Base-by-base conservation (phyloP, 2,329 filamentous ascomycete genomes). In the Aspergillus sp. region DNA sequence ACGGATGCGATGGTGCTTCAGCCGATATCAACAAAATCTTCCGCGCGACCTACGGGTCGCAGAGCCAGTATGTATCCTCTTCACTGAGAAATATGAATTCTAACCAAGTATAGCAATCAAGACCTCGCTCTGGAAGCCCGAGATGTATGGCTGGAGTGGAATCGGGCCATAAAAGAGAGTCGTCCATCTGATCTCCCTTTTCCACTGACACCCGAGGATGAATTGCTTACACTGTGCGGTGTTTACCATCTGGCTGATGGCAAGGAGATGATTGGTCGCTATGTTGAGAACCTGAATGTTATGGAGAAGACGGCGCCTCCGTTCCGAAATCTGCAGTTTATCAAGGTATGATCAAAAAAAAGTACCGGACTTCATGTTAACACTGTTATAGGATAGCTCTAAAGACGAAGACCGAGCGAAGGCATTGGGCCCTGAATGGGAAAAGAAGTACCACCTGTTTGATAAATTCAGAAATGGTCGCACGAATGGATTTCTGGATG, bases 11-110 rank as follows among this genome's bases (percentile, higher is more conserved):
- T 13, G 37, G 37, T 26, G 37, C 37, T 8, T 44, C 46, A 5
- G 46, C 46, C 13, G 77, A 80, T 51, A 69, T 68, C 37, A 76
- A 72, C 37, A 74, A 77, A 38, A 77, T 79, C 49, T 69, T 80
- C 41, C 70, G 77, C 31, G 37, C 37, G 9, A 39, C 37, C 7
- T 39, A 39, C 37, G 37, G 37, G 27, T 12, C 37, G 6, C 27
- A 39, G 37, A 9, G n/a, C 27, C 37, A 39, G 27, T 39, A 37
- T 37, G 26, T 27, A 27, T 7, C 31, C 8, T n/a, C n/a, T 32
- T 9, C 31, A 32, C 2, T n/a, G 31, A 3, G 8, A 9, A 9
- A 3, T 32, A 8, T 32, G 4, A 32, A n/a, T 32, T 3, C 31
- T 32, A 4, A 32, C n/a, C 2, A 32, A 32, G 4, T 40, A 7